A percentile compares a stretch with the other conserved stretches of the same genome.
Evolutionary conservation across 2,329 filamentous ascomycete genomes (phyloP).

Genomic region (Chaetomiaceae sp.): DNA sequence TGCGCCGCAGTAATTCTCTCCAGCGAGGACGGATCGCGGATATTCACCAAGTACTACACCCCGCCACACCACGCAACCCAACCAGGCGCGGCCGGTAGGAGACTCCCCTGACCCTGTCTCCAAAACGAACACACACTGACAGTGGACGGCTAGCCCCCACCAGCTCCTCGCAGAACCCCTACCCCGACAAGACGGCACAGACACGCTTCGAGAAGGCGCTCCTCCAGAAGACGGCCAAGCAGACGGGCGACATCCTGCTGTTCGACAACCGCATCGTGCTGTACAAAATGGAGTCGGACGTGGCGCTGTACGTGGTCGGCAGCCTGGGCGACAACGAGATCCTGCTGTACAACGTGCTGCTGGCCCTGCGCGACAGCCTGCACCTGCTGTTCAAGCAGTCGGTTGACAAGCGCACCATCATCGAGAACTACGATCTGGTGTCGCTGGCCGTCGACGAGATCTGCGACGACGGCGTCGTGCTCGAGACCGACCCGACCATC

Average conservation of each 20-base stretch:
- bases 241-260: conserved; percentile 90
- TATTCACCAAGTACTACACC: conserved; percentile 90
- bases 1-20: conserved; percentile 52
- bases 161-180: conserved; percentile 60
- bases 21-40: conserved; percentile 80
- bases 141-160: conserved; percentile 30
- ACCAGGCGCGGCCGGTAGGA: conserved; percentile 22
- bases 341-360: conserved; percentile 86
- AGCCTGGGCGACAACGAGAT: conserved; percentile 94
- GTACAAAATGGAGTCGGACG: conserved; percentile 96
- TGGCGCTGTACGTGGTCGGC: conserved; percentile 93
- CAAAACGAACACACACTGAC: conserved; percentile 7
- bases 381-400: conserved; percentile 95
- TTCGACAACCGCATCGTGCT: conserved; percentile 96
- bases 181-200: conserved; percentile 85
- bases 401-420: conserved; percentile 93
- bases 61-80: conserved; percentile 45
- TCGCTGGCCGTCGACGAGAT: conserved; percentile 93
- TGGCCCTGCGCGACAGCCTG: conserved; percentile 84
- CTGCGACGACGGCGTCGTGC: conserved; percentile 89
- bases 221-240: conserved; percentile 91
- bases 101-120: conserved; percentile 16
- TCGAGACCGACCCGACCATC: conserved; percentile 94
- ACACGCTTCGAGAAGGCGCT: conserved; percentile 96
- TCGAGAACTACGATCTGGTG: conserved; percentile 97